phyloP scores from a whole-genome alignment of 2,329 filamentous ascomycete species.

The Aspergillaceae sp. region DNA sequence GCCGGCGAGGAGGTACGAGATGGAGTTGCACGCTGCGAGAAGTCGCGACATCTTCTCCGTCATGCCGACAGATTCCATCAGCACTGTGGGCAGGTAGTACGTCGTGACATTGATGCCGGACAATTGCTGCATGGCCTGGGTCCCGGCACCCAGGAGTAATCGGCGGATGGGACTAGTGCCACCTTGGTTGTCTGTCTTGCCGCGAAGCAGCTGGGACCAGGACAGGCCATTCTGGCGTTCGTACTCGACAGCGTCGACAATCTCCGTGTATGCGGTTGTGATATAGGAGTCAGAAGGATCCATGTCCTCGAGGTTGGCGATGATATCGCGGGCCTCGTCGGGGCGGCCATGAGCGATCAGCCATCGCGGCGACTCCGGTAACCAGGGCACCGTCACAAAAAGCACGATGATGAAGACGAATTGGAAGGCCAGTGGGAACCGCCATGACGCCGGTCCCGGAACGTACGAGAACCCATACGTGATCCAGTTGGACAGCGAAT shows the following conservation, averaged over 20 bases:
- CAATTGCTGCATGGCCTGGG: slow-evolving; percentile 31
- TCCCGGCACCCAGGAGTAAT: slow-evolving; percentile 39
- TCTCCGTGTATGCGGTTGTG: slow-evolving; percentile 36
- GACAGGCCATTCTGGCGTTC: slow-evolving; percentile 42
- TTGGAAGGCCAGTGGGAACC: slow-evolving; percentile 24
- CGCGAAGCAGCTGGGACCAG: slow-evolving; percentile 43
- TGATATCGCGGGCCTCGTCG: slow-evolving; percentile 37
- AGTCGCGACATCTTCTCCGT: slow-evolving; percentile 32
- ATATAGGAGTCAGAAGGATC: slow-evolving; percentile 34
- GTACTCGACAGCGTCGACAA: slow-evolving; percentile 42
- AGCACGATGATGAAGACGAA: slow-evolving; percentile 21
- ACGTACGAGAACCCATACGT: slow-evolving; percentile 37
- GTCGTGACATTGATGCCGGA: slow-evolving; percentile 31
- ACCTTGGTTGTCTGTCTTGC: slow-evolving; percentile 21
- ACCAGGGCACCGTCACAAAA: slow-evolving; percentile 22
- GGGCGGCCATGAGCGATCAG: slow-evolving; percentile 10
- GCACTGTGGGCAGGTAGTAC: slow-evolving; percentile 35
- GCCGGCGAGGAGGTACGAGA: slow-evolving; percentile 40
- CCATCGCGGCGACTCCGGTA: slow-evolving; percentile 28
- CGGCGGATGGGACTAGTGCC: slow-evolving; percentile 32
- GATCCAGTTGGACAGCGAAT: slow-evolving; percentile 37
- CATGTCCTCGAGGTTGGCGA: slow-evolving; percentile 24
- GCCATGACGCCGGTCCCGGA: slow-evolving; percentile 23
- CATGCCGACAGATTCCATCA: slow-evolving; percentile 36
- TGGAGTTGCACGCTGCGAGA: slow-evolving; percentile 38